Evolutionary conservation across 306 rosid genomes (phyloP), one percentile per base, ranked within the genome.

Genomic region (Sicyos baderoa): DNA sequence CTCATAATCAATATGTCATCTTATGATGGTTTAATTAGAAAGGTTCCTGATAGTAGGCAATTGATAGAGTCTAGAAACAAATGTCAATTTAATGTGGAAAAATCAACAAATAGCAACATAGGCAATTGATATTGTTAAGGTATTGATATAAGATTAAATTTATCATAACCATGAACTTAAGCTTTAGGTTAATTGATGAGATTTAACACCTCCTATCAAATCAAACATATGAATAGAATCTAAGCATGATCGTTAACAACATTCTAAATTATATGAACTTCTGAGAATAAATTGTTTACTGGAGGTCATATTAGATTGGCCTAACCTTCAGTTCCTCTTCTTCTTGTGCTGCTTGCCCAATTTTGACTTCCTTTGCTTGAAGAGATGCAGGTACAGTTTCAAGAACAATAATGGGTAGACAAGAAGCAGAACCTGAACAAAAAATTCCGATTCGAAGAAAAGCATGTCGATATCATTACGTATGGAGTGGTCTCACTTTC

Each of bases 291-390:
- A 7, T 64, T 11, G 35, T 48, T 45, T 22, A 21, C 16, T 1
- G 27, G 48, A 64, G 54, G 44, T 44, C 44, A 64, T 64, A 19
- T 6, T 11, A 44, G 49, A 18, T 63, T 18, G 50, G 53, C 14
- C 54, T n/a, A 76, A 63, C 62, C 51, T 52, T 85, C 77, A 82
- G 25, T 78, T 74, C 54, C 29, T 82, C 81, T 92, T 83, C 82
- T 87, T 86, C 58, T 74, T 72, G 58, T 70, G 79, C 74, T 4
- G 74, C 66, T 83, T 88, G 44, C 84, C 44, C 74, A 92, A 84
- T 83, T 92, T 93, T 19, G 90, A 56, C 64, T 75, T 80, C 40
- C 98, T 87, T 78, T 93, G 98, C 87, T 85, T 89, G 80, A 93
- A 84, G 79, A 93, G 72, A 77, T 93, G 95, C 75, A 92, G 83